These are phyloP conservation scores for Sporobolomyces roseus DNA, from an alignment of 768 basidiomycete species.

Conservation along the genomic window DNA sequence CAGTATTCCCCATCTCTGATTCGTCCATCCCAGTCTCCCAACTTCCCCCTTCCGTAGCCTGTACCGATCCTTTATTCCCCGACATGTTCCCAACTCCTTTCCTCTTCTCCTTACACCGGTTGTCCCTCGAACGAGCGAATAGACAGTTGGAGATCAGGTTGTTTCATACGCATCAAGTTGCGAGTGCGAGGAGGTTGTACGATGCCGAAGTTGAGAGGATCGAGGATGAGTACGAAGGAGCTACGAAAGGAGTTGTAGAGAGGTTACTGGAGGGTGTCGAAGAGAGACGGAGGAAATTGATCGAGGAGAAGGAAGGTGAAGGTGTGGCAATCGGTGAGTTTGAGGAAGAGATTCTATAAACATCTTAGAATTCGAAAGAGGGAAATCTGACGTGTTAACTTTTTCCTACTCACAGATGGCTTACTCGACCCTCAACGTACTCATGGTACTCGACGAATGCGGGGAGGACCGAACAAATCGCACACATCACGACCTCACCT, in stretches of 20 bases:
- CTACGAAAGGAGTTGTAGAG: slow-evolving; percentile 50
- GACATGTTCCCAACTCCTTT: slow-evolving; percentile 45
- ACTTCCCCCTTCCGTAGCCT: slow-evolving; percentile 37
- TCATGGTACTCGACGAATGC: slow-evolving; percentile 35
- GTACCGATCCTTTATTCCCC: slow-evolving; percentile 41
- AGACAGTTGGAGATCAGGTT: slow-evolving; percentile 48
- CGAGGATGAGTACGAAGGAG: slow-evolving; percentile 51
- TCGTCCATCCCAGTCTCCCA: slow-evolving; percentile 33
- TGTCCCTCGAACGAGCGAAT: slow-evolving; percentile 51
- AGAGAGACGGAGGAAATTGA: slow-evolving; percentile 50
- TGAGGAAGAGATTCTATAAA: not conserved
- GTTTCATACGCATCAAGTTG: slow-evolving; percentile 50
- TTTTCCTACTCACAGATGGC: slow-evolving; percentile 14
- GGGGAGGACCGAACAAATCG: slow-evolving; percentile 4
- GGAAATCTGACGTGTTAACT: not conserved
- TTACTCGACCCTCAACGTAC: slow-evolving; percentile 24
- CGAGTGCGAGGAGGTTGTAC: slow-evolving; percentile 48
- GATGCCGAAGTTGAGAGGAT: slow-evolving; percentile 51
- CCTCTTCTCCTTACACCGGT: slow-evolving; percentile 49
- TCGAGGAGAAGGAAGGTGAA: slow-evolving; percentile 53
- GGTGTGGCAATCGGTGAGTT: slow-evolving; percentile 51
- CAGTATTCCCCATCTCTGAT: slow-evolving; percentile 39
- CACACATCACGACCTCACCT: slow-evolving; percentile 21
- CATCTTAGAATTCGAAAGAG: too few species aligned
- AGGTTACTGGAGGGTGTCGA: slow-evolving; percentile 50